Evolutionary conservation across 768 basidiomycete genomes (phyloP), one percentile per base, ranked within the genome.

Genomic region (Leucogyrophana mollusca): DNA sequence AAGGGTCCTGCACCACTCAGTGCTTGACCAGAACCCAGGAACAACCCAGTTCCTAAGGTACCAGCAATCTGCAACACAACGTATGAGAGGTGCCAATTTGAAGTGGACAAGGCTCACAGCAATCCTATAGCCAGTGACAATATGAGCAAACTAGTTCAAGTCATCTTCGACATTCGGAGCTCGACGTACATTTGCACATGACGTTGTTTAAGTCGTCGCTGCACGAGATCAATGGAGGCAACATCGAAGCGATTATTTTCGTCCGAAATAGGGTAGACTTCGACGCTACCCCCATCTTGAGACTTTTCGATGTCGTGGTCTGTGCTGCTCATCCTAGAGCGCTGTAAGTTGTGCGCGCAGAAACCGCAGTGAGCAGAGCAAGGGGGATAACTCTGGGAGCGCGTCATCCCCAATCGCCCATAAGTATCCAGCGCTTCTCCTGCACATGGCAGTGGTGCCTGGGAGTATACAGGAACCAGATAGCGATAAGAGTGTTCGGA

Each of bases 31-130:
- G 84, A 86, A 41, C 85, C 86, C 36, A 87, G 72, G 71, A 87
- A 86, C 30, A 87, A 68, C 55, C 84, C 85, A 8, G 85, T 87
- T 39, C 86, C 85, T 50, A 87, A 78, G 27, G 86, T 88, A 38
- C 85, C 85, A 46, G 85, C 83, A 56, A 85, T 83, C 82, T 82
- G 48, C 11, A 25, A 18, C 10, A 13, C 13, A 11, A 36, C 14
- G 30, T 41, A 34, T 34, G 3, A 46, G 32, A 33, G 43, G 20
- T 34, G 35, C 17, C 17, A 2, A 23, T n/a, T 0, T 10, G 18
- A 24, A 9, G 14, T 14, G 45, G 41, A 39, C 17, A 44, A 17
- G 42, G 59, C 78, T 62, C 53, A 85, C 84, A 50, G 83, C 83
- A 64, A 85, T 85, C 80, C 79, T 80, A n/a, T n/a, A n/a, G 35